These are phyloP conservation scores for Aspergillus persii DNA, from an alignment of 2,329 filamentous ascomycete species.

Conservation along the genomic window DNA sequence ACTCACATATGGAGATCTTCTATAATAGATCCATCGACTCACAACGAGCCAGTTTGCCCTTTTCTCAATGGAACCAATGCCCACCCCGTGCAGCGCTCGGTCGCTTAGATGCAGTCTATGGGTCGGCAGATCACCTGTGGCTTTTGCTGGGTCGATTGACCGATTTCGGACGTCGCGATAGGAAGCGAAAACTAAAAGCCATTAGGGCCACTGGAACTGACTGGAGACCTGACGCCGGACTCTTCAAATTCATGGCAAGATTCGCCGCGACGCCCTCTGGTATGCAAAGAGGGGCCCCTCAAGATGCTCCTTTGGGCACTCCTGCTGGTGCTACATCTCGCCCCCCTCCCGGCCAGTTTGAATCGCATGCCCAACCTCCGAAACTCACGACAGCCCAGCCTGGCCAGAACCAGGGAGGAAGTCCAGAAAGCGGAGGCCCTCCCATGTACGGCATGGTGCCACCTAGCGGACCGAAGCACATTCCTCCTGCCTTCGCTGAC, in stretches of 20 bases:
- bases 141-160: slow-evolving; percentile 76
- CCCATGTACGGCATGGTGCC: slow-evolving; percentile 52
- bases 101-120: slow-evolving; percentile 74
- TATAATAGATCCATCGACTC: slow-evolving; percentile 18
- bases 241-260: slow-evolving; percentile 41
- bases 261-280: slow-evolving; percentile 20
- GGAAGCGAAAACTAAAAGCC: slow-evolving; percentile 71
- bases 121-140: slow-evolving; percentile 83
- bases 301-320: neutral
- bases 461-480: slow-evolving; percentile 37
- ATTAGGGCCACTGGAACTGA: slow-evolving; percentile 58
- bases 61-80: slow-evolving; percentile 78
- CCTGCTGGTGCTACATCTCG: slow-evolving; percentile 1
- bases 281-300: slow-evolving; percentile 11
- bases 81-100: slow-evolving; percentile 80
- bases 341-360: slow-evolving; percentile 12
- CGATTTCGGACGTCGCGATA: slow-evolving; percentile 74
- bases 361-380: slow-evolving; percentile 1
- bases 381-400: slow-evolving; percentile 10
- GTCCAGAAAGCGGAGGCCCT: slow-evolving; percentile 23
- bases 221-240: slow-evolving; percentile 54
- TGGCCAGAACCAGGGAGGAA: slow-evolving; percentile 9
- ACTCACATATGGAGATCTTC: neutral
- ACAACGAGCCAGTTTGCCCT: slow-evolving; percentile 64
- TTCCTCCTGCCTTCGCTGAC: slow-evolving; percentile 55